Conservation (phyloP, 2,329 filamentous ascomycete genomes). For the Ascochyta koolunga region DNA sequence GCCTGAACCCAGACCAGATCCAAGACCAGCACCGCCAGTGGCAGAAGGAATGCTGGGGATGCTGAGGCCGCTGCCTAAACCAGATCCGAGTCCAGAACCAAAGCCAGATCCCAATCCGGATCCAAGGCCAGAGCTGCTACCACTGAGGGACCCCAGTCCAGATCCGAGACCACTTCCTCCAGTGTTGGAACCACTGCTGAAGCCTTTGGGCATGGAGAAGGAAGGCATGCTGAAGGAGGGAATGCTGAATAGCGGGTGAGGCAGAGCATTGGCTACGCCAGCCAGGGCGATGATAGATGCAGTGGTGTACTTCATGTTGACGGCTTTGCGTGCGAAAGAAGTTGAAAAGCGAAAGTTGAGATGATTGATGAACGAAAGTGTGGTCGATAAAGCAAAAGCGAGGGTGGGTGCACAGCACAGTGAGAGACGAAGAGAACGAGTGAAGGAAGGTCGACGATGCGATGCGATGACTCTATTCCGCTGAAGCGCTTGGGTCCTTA, state of each 20-base stretch:
- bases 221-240: constrained; percentile 21
- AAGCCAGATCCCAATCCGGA: background rate
- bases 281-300: constrained; percentile 26
- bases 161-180: constrained; percentile 5
- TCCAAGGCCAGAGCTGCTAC: background rate
- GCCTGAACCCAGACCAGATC: background rate
- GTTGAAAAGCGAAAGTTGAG: background rate
- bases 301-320: constrained; percentile 36
- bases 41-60: background rate
- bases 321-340: background rate
- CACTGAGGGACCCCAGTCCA: background rate
- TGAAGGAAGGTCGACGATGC: constrained; percentile 10
- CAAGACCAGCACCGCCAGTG: constrained; percentile 3
- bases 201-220: constrained; percentile 17
- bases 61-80: background rate
- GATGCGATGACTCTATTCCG: constrained; percentile 5
- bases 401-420: constrained; percentile 32
- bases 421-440: constrained; percentile 16
- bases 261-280: constrained; percentile 29
- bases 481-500: background rate
- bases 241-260: constrained; percentile 26
- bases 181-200: background rate
- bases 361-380: constrained; percentile 2
- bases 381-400: constrained; percentile 6
- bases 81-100: background rate